phyloP scores from a whole-genome alignment of 768 basidiomycete species.

The Kwoniella newhampshirensis region DNA sequence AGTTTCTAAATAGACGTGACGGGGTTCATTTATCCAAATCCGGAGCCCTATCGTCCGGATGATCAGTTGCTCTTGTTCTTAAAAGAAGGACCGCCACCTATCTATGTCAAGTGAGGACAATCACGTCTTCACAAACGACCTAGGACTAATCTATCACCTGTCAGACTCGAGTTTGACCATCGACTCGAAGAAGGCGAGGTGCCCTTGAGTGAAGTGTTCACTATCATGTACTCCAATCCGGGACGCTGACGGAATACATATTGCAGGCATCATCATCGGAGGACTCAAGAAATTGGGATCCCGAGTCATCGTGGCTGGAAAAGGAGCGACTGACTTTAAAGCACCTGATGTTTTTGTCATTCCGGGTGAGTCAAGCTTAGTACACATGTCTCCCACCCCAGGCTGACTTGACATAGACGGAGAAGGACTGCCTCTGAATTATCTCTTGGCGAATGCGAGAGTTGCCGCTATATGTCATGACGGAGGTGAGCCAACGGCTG shows the following conservation, averaged over 20 bases:
- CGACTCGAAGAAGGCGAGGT: no score
- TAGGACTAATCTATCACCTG: no score
- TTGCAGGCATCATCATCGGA: constrained; percentile 60
- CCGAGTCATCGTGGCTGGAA: constrained; percentile 62
- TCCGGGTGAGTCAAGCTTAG: constrained; percentile 56
- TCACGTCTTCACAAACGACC: no score
- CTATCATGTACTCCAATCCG: no score
- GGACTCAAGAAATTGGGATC: constrained; percentile 60
- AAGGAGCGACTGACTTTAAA: constrained; percentile 65
- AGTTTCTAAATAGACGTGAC: no score
- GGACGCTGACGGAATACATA: no score
- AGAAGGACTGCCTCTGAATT: constrained; percentile 62
- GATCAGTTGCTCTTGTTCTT: constrained; percentile 59
- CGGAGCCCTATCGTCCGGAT: constrained; percentile 58
- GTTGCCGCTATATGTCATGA: constrained; percentile 63
- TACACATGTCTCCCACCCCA: constrained; percentile 31
- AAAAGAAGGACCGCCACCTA: constrained; percentile 58
- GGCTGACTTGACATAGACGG: not conserved
- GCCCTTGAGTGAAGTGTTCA: no score
- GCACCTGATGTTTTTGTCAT: constrained; percentile 56
- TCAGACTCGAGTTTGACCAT: no score
- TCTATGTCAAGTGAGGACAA: constrained; percentile 61
- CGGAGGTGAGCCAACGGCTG: constrained; percentile 59
- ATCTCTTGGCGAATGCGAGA: constrained; percentile 60
- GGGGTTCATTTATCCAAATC: constrained; percentile 64